Conservation (phyloP, 495 filamentous ascomycete genomes). For the Alectoria sarmentosa region DNA sequence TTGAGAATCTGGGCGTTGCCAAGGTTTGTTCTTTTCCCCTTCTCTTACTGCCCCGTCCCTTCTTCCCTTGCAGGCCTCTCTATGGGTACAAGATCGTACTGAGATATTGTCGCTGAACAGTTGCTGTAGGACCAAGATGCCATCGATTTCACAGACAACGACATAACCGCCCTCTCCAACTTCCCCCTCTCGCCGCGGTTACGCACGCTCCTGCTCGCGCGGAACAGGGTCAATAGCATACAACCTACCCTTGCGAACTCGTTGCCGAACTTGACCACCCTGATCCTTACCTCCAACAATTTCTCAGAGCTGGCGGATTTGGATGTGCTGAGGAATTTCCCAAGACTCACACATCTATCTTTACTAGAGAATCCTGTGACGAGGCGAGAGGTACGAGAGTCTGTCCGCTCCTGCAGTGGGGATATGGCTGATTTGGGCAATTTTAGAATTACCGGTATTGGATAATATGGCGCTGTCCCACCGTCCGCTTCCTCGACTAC, state of each 20-base stretch:
- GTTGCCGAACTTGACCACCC: conserved; percentile 67
- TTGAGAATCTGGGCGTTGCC: conserved; percentile 96
- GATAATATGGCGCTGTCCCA: conserved; percentile 79
- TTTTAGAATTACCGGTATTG: conserved; percentile 82
- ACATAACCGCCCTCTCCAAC: conserved; percentile 80
- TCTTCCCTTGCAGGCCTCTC: neutral
- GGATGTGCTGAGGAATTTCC: conserved; percentile 67
- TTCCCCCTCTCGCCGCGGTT: conserved; percentile 91
- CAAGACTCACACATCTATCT: conserved; percentile 66
- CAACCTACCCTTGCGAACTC: conserved; percentile 64
- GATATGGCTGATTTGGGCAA: neutral
- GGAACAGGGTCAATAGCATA: conserved; percentile 79
- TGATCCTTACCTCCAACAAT: conserved; percentile 74
- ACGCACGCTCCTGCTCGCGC: conserved; percentile 76
- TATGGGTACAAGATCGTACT: neutral
- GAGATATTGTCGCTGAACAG: neutral
- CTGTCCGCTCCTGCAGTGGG: neutral
- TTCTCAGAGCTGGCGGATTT: conserved; percentile 77
- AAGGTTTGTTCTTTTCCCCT: conserved; percentile 54
- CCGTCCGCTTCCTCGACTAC: conserved; percentile 88
- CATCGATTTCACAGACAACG: conserved; percentile 98
- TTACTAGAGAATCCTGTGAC: conserved; percentile 84
- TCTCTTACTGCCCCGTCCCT: neutral
- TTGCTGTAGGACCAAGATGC: conserved; percentile 66
- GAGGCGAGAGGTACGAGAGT: conserved; percentile 71